Conservation (phyloP, 148 eudicot species). For the Rhododendron henanense region DNA sequence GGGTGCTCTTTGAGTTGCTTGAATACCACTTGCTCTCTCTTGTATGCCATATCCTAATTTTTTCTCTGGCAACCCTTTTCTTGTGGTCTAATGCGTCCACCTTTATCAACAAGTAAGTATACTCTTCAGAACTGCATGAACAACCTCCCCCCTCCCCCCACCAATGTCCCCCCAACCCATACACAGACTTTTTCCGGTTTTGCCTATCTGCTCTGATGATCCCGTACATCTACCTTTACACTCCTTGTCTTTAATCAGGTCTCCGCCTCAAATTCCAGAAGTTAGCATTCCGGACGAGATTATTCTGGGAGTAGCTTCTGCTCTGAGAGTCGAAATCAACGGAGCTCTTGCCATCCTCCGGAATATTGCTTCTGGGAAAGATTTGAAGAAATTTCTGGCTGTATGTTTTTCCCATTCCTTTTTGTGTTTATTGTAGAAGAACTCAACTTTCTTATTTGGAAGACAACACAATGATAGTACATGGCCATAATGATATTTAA, state of each 20-base stretch:
- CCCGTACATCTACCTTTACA: not conserved
- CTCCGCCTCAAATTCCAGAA: slow-evolving; percentile 52
- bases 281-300: slow-evolving; percentile 45
- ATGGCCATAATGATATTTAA: not conserved
- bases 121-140: not conserved
- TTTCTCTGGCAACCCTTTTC: slow-evolving; percentile 51
- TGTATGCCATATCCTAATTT: slow-evolving; percentile 49
- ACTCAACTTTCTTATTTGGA: not conserved
- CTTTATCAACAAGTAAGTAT: slow-evolving; percentile 31
- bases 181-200: not conserved
- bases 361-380: slow-evolving; percentile 51
- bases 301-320: slow-evolving; percentile 34
- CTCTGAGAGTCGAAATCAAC: slow-evolving; percentile 42
- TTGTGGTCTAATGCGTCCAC: slow-evolving; percentile 59
- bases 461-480: not conserved
- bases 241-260: slow-evolving; percentile 20
- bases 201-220: not conserved
- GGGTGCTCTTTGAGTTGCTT: slow-evolving; percentile 61
- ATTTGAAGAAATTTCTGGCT: slow-evolving; percentile 54
- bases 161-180: not conserved
- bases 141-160: not conserved
- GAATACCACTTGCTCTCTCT: slow-evolving; percentile 64
- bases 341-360: slow-evolving; percentile 38
- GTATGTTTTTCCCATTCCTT: slow-evolving; percentile 31
- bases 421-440: not conserved